Conservation (phyloP, 2,329 filamentous ascomycete species). For the Penicillium sclerotigenum region DNA sequence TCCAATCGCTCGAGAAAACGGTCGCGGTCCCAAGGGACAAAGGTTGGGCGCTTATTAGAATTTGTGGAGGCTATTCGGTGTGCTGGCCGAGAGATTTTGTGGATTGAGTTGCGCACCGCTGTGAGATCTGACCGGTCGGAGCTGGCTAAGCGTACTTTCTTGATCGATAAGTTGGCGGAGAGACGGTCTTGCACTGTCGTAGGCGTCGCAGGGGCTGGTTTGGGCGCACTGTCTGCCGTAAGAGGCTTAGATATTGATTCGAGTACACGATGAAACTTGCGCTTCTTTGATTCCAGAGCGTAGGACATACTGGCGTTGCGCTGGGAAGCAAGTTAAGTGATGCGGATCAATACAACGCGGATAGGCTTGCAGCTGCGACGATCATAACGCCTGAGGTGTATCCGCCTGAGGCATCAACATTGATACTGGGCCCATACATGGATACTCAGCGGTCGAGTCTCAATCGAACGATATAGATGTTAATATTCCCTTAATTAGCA, state of each 20-base stretch:
- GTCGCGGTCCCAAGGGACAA: slow-evolving; percentile 79
- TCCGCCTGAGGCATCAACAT: slow-evolving; percentile 24
- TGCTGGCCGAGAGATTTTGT: slow-evolving; percentile 28
- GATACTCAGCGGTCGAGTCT: background rate
- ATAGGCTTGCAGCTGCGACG: slow-evolving; percentile 15
- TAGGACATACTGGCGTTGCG: slow-evolving; percentile 39
- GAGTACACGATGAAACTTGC: slow-evolving; percentile 47
- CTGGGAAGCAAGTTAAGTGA: slow-evolving; percentile 2
- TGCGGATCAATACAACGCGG: slow-evolving; percentile 9
- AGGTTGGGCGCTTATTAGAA: slow-evolving; percentile 58
- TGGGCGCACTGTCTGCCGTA: slow-evolving; percentile 19
- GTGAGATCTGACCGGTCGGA: slow-evolving; percentile 20
- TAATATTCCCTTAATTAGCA: background rate
- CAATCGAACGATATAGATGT: background rate
- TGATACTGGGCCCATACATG: background rate
- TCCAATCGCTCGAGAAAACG: slow-evolving; percentile 77
- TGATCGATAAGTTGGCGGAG: slow-evolving; percentile 31
- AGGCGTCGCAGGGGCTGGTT: slow-evolving; percentile 18
- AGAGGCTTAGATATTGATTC: slow-evolving; percentile 43
- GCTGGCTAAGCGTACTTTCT: slow-evolving; percentile 34
- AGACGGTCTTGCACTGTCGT: slow-evolving; percentile 25
- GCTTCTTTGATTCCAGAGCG: slow-evolving; percentile 46
- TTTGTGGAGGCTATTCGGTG: slow-evolving; percentile 31
- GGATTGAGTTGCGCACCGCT: slow-evolving; percentile 25
- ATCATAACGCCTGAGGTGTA: slow-evolving; percentile 7